Percentiles rank a stretch among this genome's conserved stretches.
These are phyloP conservation scores for Akanthomyces muscarius DNA, from an alignment of 2,329 filamentous ascomycete species.

Conservation along the genomic window DNA sequence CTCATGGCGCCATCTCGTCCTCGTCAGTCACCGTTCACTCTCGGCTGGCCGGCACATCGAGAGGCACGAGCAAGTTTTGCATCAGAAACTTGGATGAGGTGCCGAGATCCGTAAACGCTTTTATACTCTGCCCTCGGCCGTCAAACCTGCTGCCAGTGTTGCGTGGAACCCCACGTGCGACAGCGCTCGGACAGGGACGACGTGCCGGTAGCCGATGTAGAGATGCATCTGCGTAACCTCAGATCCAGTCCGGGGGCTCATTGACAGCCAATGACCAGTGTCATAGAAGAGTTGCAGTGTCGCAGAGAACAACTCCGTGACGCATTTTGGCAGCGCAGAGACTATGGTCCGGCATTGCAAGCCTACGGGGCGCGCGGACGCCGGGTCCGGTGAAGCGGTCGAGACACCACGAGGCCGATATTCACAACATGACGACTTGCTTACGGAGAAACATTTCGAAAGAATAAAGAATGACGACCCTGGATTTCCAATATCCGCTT, in stretches of 20 bases:
- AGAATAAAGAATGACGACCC: neutral
- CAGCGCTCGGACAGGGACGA: neutral
- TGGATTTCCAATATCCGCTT: neutral
- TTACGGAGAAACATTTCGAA: neutral
- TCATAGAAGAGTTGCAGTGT: too few relatives aligned
- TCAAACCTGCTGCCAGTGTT: neutral
- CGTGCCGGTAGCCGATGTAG: constrained; percentile 2
- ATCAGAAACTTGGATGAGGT: neutral
- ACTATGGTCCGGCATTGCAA: too few relatives aligned
- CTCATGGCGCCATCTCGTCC: neutral
- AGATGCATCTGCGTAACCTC: constrained; percentile 1
- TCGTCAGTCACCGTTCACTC: neutral
- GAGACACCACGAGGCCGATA: neutral
- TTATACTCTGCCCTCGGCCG: neutral
- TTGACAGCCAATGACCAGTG: neutral
- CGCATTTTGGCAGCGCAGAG: neutral
- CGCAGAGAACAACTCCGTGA: neutral
- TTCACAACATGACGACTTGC: neutral
- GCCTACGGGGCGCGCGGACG: neutral
- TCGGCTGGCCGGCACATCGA: constrained; percentile 1
- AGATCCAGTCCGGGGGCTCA: neutral
- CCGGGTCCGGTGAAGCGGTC: neutral
- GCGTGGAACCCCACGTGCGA: neutral
- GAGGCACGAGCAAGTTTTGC: neutral
- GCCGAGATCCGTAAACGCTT: neutral